Conservation (phyloP, 2,329 filamentous ascomycete genomes). For the Aspergillus texensis region DNA sequence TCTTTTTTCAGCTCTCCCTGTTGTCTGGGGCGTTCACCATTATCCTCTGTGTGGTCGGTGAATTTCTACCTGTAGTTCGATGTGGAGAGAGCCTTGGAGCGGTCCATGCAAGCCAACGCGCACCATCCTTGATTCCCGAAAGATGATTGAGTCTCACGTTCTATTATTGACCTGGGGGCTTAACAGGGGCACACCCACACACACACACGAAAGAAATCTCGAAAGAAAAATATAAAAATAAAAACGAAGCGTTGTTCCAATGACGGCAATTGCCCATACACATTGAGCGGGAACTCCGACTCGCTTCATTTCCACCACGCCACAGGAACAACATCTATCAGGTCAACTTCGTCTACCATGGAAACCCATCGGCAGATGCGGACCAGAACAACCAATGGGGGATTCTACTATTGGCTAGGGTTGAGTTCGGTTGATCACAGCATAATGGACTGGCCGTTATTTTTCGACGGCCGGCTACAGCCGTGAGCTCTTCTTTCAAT, state of each 20-base stretch:
- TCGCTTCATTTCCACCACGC: not conserved
- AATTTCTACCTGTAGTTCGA: constrained; percentile 3
- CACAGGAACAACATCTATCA: constrained; percentile 3
- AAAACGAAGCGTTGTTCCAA: not conserved
- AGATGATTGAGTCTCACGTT: constrained; percentile 2
- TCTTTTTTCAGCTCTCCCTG: not conserved
- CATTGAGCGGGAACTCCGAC: not conserved
- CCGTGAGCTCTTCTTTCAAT: not conserved
- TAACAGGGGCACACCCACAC: no score
- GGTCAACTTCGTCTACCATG: not conserved
- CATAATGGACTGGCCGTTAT: not conserved
- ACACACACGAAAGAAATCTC: no score
- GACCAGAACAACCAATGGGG: not conserved
- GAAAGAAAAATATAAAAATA: not conserved
- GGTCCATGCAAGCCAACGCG: constrained; percentile 2
- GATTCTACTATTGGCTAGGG: not conserved
- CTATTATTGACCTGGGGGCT: not conserved
- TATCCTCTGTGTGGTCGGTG: not conserved
- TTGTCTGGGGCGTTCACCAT: not conserved
- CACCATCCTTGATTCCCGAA: not conserved
- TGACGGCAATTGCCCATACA: not conserved
- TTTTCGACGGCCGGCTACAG: not conserved
- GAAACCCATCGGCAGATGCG: not conserved
- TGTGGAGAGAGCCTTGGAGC: not conserved
- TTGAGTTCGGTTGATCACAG: not conserved